These are phyloP conservation scores for Allantophomopsis cytisporea DNA, from an alignment of 2,329 filamentous ascomycete genomes.

Conservation along the genomic window DNA sequence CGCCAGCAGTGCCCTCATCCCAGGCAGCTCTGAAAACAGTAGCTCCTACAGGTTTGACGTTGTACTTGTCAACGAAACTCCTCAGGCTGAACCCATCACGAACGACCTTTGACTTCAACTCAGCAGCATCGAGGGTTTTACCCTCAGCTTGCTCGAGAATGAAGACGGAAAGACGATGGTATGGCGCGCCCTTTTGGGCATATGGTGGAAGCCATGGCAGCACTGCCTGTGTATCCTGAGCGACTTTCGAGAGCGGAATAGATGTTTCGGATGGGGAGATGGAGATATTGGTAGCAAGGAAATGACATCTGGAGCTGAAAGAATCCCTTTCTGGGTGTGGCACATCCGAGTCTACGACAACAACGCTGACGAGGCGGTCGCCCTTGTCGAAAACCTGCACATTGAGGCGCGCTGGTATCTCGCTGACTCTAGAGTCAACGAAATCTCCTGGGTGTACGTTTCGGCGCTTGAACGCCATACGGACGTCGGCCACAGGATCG, in stretches of 20 bases:
- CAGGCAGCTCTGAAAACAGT: constrained; percentile 80
- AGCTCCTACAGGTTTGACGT: constrained; percentile 62
- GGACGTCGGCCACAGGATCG: constrained; percentile 66
- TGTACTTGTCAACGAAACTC: constrained; percentile 57
- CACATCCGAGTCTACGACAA: constrained; percentile 82
- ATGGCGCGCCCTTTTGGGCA: constrained; percentile 79
- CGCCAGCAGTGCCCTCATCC: constrained; percentile 76
- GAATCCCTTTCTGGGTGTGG: constrained; percentile 62
- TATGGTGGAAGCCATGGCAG: constrained; percentile 75
- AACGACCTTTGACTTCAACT: constrained; percentile 37
- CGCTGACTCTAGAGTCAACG: constrained; percentile 61
- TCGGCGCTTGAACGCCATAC: constrained; percentile 62
- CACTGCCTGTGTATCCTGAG: constrained; percentile 50
- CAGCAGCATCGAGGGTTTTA: constrained; percentile 39
- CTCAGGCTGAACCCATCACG: constrained; percentile 65
- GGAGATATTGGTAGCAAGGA: constrained; percentile 63
- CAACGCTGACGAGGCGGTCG: constrained; percentile 70
- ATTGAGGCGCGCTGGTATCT: constrained; percentile 59
- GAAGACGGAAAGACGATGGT: constrained; percentile 78
- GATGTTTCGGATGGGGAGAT: constrained; percentile 45
- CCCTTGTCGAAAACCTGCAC: constrained; percentile 79
- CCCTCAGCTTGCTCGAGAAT: constrained; percentile 66
- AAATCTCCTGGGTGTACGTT: constrained; percentile 65
- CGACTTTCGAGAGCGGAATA: constrained; percentile 50
- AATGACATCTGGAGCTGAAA: constrained; percentile 78